Percentiles rank a stretch among this genome's conserved stretches.
phyloP scores from a whole-genome alignment of 2,329 filamentous ascomycete species.

The Apiospora malaysiana region DNA sequence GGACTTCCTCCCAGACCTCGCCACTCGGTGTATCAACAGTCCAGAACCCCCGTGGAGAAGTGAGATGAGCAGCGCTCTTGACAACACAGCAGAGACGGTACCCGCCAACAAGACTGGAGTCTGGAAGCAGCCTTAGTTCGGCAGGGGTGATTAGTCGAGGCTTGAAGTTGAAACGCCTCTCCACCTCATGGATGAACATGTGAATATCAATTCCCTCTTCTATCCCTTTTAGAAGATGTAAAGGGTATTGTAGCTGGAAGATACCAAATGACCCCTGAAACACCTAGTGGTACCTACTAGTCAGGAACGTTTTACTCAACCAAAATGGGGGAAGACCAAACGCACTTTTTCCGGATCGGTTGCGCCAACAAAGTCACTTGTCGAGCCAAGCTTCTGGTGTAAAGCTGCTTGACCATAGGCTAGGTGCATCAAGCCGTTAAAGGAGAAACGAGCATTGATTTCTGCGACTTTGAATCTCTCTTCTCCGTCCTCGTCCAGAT shows the following conservation, averaged over 20 bases:
- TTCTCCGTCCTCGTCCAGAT: slow-evolving; percentile 30
- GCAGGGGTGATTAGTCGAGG: slow-evolving; percentile 43
- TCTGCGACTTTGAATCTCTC: slow-evolving; percentile 45
- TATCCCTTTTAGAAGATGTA: slow-evolving; percentile 46
- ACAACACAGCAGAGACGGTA: slow-evolving; percentile 40
- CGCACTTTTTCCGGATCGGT: neutral
- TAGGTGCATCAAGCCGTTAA: slow-evolving; percentile 44
- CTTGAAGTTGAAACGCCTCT: slow-evolving; percentile 36
- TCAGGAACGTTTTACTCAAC: neutral
- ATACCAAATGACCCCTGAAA: neutral
- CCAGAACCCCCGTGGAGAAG: neutral
- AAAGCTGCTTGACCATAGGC: slow-evolving; percentile 40
- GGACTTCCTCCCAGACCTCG: slow-evolving; percentile 41
- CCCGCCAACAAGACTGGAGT: slow-evolving; percentile 37
- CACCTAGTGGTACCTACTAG: neutral
- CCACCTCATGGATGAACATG: slow-evolving; percentile 42
- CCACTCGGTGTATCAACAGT: slow-evolving; percentile 26
- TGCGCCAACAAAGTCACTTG: neutral
- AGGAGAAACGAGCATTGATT: slow-evolving; percentile 49
- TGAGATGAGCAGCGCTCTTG: slow-evolving; percentile 26
- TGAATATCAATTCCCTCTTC: slow-evolving; percentile 47
- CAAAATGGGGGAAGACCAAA: neutral
- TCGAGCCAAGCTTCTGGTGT: slow-evolving; percentile 39
- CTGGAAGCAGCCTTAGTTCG: slow-evolving; percentile 35
- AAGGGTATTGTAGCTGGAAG: slow-evolving; percentile 26